Base-by-base conservation (phyloP, 352 stramenopile species). In the Phytophthora tentaculata region DNA sequence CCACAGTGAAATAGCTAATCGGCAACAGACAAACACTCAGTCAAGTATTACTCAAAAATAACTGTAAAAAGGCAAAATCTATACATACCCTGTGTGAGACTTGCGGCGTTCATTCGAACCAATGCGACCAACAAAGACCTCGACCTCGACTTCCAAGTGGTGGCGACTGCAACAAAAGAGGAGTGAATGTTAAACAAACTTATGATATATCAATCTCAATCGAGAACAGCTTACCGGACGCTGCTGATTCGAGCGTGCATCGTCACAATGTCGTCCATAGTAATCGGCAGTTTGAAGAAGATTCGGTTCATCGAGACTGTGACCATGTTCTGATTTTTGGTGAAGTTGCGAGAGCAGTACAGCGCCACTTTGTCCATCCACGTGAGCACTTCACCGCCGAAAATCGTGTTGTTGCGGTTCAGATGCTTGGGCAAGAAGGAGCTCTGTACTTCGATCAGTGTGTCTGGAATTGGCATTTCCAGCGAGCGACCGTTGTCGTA, bases 81-180 rank as follows among this genome's bases (percentile, higher is more conserved):
- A 55, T 20, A 49, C 66, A 50, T 37, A 87, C 64, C 82, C 83
- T 22, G 81, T 89, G 68, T 91, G 83, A 3, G 83, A 91, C 60
- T 76, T 83, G 41, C 79, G 79, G 5, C 74, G 76, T 45, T 80
- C 71, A 17, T 62, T 68, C 6, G 74, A 84, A 48, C 75, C 75
- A 14, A 86, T 86, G 26, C 73, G 79, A 28, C 73, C 79, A 5
- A 91, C 78, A 51, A 90, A 90, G 52, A 91, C 81, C 54, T 91
- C 81, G 22, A 90, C 83, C 64, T 91, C 83, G n/a, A 91, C 79
- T 62, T 91, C 83, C 44, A 91, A 67, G 54, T 83, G 81, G 60
- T 89, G 69, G 32, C 76, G 81, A n/a, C 83, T 89, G 56, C 13
- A 45, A 44, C 16, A 66, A 48, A 13, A 88, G 28, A 32, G 28